Evolutionary conservation across 1,284 basidiomycete genomes (phyloP).

Genomic region (Trichosporon coremiiforme): DNA sequence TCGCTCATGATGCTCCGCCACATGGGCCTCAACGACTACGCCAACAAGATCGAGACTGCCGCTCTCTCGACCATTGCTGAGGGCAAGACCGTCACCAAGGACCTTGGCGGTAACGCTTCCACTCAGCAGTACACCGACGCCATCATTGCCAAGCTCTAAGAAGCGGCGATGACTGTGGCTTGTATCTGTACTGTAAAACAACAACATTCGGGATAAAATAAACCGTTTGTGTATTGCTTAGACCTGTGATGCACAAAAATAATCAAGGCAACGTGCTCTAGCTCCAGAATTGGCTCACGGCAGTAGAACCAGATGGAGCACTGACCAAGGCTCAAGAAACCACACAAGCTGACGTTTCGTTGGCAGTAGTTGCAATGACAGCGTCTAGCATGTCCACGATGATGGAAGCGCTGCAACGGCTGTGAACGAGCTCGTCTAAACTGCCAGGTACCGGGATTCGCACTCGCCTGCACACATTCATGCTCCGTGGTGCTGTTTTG

Average conservation of each 20-base stretch:
- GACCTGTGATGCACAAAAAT: conserved; percentile 18
- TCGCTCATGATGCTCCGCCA: conserved; percentile 98
- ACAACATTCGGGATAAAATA: conserved; percentile 14
- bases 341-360: too few relatives aligned
- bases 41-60: conserved; percentile 89
- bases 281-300: not conserved
- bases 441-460: not conserved
- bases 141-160: conserved; percentile 64
- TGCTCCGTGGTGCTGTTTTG: not conserved
- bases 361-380: too few relatives aligned
- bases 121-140: conserved; percentile 85
- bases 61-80: conserved; percentile 87
- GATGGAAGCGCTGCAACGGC: too few relatives aligned
- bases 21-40: conserved; percentile 87
- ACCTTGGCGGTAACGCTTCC: conserved; percentile 85
- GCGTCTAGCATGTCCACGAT: too few relatives aligned
- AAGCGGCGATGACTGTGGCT: conserved; percentile 8
- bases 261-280: not conserved
- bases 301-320: not conserved
- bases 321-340: too few relatives aligned
- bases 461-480: not conserved
- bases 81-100: conserved; percentile 87
- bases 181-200: conserved; percentile 19
- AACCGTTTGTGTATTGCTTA: conserved; percentile 18
- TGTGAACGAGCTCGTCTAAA: not conserved